Evolutionary conservation across 208 protist species (phyloP).

Genomic region (Trypanosoma scelopori): DNA sequence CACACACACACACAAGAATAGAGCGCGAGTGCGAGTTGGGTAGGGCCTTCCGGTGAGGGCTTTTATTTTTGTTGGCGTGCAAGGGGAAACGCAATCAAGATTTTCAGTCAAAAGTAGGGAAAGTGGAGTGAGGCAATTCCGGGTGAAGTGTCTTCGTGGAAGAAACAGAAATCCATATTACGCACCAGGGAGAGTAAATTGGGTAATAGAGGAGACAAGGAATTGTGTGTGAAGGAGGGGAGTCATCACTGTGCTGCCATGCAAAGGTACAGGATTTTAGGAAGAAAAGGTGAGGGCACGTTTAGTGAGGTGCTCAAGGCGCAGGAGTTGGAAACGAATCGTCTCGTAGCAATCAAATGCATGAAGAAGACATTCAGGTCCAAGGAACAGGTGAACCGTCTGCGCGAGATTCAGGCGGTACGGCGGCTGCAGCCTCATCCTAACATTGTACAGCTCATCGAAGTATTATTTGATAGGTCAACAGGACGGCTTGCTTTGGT

Average conservation of each 20-base stretch:
- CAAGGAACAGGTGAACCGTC: slow-evolving; percentile 94
- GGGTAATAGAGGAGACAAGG: no score
- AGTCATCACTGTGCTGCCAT: slow-evolving; percentile 28
- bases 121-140: no score
- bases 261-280: slow-evolving; percentile 94
- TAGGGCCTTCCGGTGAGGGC: no score
- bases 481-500: slow-evolving; percentile 94
- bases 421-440: slow-evolving; percentile 89
- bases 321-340: slow-evolving; percentile 87
- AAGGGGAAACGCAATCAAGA: no score
- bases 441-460: slow-evolving; percentile 95
- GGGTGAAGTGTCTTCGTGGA: no score
- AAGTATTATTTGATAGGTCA: slow-evolving; percentile 94
- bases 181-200: background rate
- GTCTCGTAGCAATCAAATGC: slow-evolving; percentile 96
- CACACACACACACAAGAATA: no score
- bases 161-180: slow-evolving; percentile 1
- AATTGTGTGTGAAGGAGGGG: slow-evolving; percentile 11
- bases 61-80: no score
- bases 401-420: slow-evolving; percentile 97
- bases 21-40: no score
- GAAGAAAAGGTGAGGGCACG: slow-evolving; percentile 97
- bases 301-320: slow-evolving; percentile 98
- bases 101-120: no score
- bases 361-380: slow-evolving; percentile 96